Percentiles rank a stretch among this genome's conserved stretches.
phyloP scores from a whole-genome alignment of 768 basidiomycete genomes.

The Cyclocybe aegerita region DNA sequence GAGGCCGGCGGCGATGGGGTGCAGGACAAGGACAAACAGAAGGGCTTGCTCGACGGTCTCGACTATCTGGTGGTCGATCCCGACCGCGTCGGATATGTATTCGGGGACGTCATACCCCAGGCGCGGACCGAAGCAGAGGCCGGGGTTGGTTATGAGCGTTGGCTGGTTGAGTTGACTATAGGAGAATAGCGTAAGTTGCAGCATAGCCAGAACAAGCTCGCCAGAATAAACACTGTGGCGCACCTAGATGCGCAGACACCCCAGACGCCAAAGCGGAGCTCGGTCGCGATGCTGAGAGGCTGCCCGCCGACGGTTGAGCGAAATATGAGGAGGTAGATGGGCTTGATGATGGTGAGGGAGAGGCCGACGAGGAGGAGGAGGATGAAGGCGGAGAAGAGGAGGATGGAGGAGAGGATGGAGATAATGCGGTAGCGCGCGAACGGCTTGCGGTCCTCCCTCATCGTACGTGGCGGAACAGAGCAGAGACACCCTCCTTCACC shows the following conservation, averaged over 20 bases:
- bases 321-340: constrained; percentile 61
- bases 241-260: constrained; percentile 72
- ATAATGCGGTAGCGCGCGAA: constrained; percentile 45
- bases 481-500: not conserved
- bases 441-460: constrained; percentile 32
- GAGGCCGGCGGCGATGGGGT: constrained; percentile 63
- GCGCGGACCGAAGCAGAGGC: constrained; percentile 57
- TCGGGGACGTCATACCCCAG: constrained; percentile 70
- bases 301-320: constrained; percentile 26
- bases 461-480: not conserved
- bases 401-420: constrained; percentile 43
- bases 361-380: constrained; percentile 75
- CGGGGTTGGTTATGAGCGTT: constrained; percentile 36
- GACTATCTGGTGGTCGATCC: constrained; percentile 44
- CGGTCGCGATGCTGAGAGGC: constrained; percentile 52
- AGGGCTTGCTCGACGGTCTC: constrained; percentile 48
- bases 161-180: constrained; percentile 27
- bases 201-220: constrained; percentile 9
- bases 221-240: constrained; percentile 3
- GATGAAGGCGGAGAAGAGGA: constrained; percentile 64
- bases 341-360: constrained; percentile 72
- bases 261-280: constrained; percentile 79
- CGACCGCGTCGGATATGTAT: constrained; percentile 37
- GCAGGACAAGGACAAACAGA: constrained; percentile 60
- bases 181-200: constrained; percentile 24